A percentile compares a stretch with the other conserved stretches of the same genome.
Evolutionary conservation across 169 alveolate species (phyloP).

Genomic region (Eimeria necatrix): DNA sequence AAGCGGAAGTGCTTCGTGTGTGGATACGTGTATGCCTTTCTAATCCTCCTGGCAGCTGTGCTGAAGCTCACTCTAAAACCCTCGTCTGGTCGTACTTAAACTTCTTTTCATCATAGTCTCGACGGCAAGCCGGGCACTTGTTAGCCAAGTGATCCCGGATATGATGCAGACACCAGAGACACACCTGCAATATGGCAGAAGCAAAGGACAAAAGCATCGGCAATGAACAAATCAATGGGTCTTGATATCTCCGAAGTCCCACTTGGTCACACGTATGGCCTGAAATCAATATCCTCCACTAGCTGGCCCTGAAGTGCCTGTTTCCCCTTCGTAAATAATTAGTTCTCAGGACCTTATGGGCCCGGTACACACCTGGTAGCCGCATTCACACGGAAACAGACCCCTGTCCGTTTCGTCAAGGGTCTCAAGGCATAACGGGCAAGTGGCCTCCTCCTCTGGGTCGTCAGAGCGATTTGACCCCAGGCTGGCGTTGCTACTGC

Average conservation of each 20-base stretch:
- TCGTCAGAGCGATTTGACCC: slow-evolving; percentile 62
- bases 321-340: too few species aligned
- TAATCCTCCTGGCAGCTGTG: too few species aligned
- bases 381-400: slow-evolving; percentile 94
- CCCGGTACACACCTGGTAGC: slow-evolving; percentile 87
- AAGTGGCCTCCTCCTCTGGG: slow-evolving; percentile 77
- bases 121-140: slow-evolving; percentile 95
- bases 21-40: too few species aligned
- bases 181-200: slow-evolving; percentile 84
- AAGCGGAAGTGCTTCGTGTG: too few species aligned
- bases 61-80: slow-evolving; percentile 80
- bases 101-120: slow-evolving; percentile 91
- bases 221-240: background rate
- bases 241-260: too few species aligned
- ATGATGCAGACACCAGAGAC: slow-evolving; percentile 95
- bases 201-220: slow-evolving; percentile 22
- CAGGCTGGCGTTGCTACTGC: slow-evolving; percentile 58
- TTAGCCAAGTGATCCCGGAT: slow-evolving; percentile 92
- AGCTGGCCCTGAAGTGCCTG: too few species aligned
- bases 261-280: too few species aligned
- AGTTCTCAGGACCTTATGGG: too few species aligned
- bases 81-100: slow-evolving; percentile 80
- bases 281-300: too few species aligned
- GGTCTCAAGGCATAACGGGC: slow-evolving; percentile 95
- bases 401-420: slow-evolving; percentile 94